These are phyloP conservation scores for Mallotus repandus DNA, from an alignment of 441 rosid genomes.

Conservation along the genomic window DNA sequence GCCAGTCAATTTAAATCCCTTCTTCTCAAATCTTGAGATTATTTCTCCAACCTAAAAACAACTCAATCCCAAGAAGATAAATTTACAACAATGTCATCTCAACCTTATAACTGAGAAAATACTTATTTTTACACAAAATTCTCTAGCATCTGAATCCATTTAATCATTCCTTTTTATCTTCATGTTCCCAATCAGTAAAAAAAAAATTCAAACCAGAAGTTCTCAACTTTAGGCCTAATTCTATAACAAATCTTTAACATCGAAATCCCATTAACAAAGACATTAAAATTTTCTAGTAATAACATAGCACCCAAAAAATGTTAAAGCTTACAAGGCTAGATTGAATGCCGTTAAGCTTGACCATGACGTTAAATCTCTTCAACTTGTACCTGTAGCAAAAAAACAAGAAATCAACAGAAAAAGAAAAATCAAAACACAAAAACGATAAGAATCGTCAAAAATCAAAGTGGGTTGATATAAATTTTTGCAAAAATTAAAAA, in stretches of 20 bases:
- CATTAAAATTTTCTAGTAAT: too few species aligned
- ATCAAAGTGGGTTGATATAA: conserved; percentile 7
- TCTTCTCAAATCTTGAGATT: conserved; percentile 91
- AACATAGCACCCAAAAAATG: not conserved
- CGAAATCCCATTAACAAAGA: too few species aligned
- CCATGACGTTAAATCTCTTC: conserved; percentile 88
- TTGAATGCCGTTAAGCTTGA: conserved; percentile 91
- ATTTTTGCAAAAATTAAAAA: not conserved
- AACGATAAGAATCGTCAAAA: not conserved
- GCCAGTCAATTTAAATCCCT: conserved; percentile 81
- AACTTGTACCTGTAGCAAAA: conserved; percentile 53
- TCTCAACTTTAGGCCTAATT: not conserved
- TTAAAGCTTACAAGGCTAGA: conserved; percentile 81
- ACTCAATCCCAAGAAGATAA: conserved; percentile 2
- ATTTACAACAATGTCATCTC: conserved; percentile 1
- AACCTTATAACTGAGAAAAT: not conserved
- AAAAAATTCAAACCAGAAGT: not conserved
- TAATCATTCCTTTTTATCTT: not conserved
- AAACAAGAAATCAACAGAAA: conserved; percentile 4
- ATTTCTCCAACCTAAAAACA: conserved; percentile 83
- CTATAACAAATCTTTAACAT: not conserved
- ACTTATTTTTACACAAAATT: too few species aligned
- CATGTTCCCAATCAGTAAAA: not conserved
- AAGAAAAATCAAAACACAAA: not conserved
- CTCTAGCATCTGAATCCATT: conserved; percentile 2